Evolutionary conservation across 805 yeast species (phyloP).

Genomic region (Lachancea quebecensis): DNA sequence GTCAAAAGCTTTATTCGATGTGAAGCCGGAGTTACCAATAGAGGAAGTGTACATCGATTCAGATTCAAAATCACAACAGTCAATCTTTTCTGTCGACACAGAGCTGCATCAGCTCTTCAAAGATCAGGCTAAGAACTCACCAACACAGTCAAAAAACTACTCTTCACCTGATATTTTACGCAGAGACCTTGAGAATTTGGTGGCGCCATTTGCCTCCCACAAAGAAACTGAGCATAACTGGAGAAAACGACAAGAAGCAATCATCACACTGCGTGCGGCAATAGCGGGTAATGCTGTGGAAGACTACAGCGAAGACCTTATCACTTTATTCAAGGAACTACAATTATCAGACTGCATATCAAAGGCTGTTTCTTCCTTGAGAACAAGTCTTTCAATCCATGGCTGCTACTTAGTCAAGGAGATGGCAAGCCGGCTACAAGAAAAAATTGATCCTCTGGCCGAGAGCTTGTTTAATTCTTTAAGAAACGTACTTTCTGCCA

Average conservation of each 20-base stretch:
- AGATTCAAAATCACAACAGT: not conserved
- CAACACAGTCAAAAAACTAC: slow-evolving; percentile 1
- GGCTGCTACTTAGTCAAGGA: slow-evolving; percentile 78
- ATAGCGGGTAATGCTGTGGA: slow-evolving; percentile 49
- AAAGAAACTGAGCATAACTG: slow-evolving; percentile 88
- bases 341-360: slow-evolving; percentile 52
- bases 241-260: slow-evolving; percentile 59
- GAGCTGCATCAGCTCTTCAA: slow-evolving; percentile 19
- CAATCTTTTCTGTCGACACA: slow-evolving; percentile 15
- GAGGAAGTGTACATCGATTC: slow-evolving; percentile 1
- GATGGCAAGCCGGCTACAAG: slow-evolving; percentile 27
- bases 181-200: slow-evolving; percentile 24
- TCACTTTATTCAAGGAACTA: slow-evolving; percentile 29
- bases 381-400: slow-evolving; percentile 75
- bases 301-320: slow-evolving; percentile 34
- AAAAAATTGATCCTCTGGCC: slow-evolving; percentile 27
- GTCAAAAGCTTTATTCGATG: not conserved
- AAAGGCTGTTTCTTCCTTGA: slow-evolving; percentile 61
- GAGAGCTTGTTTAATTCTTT: slow-evolving; percentile 32
- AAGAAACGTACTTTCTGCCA: slow-evolving; percentile 32
- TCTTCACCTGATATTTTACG: slow-evolving; percentile 12
- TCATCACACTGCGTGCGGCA: slow-evolving; percentile 50
- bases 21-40: not conserved
- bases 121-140: not conserved
- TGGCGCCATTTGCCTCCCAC: slow-evolving; percentile 46